These are phyloP conservation scores for Guadua angustifolia DNA, from an alignment of 176 grass and related monocot genomes.

Conservation along the genomic window DNA sequence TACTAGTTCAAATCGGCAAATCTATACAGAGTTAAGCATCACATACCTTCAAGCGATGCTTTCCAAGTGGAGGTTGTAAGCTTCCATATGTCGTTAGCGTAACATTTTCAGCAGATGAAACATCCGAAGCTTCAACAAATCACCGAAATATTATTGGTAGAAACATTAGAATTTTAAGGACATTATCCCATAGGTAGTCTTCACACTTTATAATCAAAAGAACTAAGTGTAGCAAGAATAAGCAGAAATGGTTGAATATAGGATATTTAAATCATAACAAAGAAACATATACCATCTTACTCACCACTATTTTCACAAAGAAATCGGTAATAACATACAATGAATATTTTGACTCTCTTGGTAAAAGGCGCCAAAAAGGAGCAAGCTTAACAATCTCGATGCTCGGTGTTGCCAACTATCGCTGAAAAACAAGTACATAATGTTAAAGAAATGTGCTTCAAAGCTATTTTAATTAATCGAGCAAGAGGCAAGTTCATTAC, in stretches of 20 bases:
- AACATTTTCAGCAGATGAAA: conserved; percentile 67
- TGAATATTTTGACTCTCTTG: too few relatives aligned
- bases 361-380: too few relatives aligned
- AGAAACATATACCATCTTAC: neutral
- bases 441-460: too few relatives aligned
- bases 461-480: too few relatives aligned
- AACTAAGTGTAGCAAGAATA: conserved; percentile 5
- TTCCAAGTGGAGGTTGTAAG: conserved; percentile 82
- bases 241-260: neutral
- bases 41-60: conserved; percentile 83
- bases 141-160: conserved; percentile 49
- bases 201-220: neutral
- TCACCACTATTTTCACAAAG: too few relatives aligned
- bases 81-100: conserved; percentile 75
- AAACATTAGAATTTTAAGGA: conserved; percentile 27
- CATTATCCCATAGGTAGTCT: neutral
- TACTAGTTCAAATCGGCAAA: conserved; percentile 28
- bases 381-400: too few relatives aligned
- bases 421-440: too few relatives aligned
- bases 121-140: conserved; percentile 77
- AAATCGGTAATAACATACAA: too few relatives aligned
- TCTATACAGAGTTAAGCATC: conserved; percentile 20
- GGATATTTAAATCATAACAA: neutral
- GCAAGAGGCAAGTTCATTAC: too few relatives aligned
- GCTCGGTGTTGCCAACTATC: too few relatives aligned